Base-by-base conservation (phyloP, 495 filamentous ascomycete genomes). In the Achaetomiella virescens region DNA sequence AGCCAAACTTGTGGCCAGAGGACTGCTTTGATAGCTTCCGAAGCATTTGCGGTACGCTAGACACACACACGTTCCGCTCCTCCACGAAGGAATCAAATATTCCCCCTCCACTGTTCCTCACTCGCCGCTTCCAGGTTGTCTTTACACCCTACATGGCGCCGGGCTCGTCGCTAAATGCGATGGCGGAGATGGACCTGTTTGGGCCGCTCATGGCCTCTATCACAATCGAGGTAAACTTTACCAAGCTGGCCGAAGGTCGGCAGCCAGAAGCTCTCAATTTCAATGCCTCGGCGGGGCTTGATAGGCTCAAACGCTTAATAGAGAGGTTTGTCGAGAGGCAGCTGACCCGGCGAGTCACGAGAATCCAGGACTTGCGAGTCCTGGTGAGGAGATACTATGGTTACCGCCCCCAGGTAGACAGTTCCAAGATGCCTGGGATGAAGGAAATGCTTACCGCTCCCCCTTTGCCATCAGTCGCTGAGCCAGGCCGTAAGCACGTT, bases 151-250 rank as follows among this genome's bases (percentile, higher is more conserved):
- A 58, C 33, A 53, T 66, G 14, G 49, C 41, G 0, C 43, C 29
- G 14, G 20, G 9, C 14, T 41, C 43, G 3, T 56, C 59, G 33
- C 60, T 60, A 2, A 52, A 61, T 1, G 66, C 61, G 2, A 60
- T 52, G 0, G 6, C 36, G 1, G 64, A 48, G 47, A 47, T 71
- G 59, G 49, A 61, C 33, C 33, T 22, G 2, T 66, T 62, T 41
- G 63, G 58, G 8, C 50, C 55, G 0, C 46, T 62, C 15, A 68
- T 71, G 65, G 60, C 59, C 25, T 59, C 49, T 27, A 57, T 71
- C 38, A 63, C 61, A 0, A 36, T 71, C 11, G 69, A 71, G 50
- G 47, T 71, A 0, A 66, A 71, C 29, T 43, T 68, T 11, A 61
- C 66, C 2, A 61, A 61, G 33, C 46, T 71, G 18, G 58, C 51